Percentiles rank a stretch among this genome's conserved stretches.
phyloP scores from a whole-genome alignment of 2,329 filamentous ascomycete genomes.

The Fusarium ambrosium region DNA sequence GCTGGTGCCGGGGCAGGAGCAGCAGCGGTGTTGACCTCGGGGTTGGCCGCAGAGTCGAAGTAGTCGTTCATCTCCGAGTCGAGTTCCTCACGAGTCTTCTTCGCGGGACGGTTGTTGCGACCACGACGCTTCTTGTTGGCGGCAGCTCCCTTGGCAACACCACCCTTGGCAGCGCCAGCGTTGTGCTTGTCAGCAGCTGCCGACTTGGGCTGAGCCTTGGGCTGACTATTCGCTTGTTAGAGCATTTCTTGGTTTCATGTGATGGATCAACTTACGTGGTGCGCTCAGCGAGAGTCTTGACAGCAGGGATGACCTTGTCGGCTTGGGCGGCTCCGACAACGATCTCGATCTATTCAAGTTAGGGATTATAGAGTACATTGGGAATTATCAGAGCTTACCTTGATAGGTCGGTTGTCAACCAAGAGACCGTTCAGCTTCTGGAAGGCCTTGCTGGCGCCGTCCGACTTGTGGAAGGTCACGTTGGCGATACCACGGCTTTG shows the following conservation, averaged over 20 bases:
- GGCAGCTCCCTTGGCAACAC: slow-evolving; percentile 59
- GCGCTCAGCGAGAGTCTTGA: slow-evolving; percentile 84
- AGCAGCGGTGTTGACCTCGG: slow-evolving; percentile 62
- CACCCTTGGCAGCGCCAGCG: slow-evolving; percentile 59
- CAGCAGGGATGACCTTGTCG: slow-evolving; percentile 74
- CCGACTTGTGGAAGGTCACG: slow-evolving; percentile 84
- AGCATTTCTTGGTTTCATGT: not conserved
- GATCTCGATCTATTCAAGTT: slow-evolving; percentile 80
- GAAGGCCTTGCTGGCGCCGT: slow-evolving; percentile 87
- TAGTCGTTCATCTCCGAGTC: slow-evolving; percentile 99
- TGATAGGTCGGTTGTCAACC: slow-evolving; percentile 91
- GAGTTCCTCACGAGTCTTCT: slow-evolving; percentile 96
- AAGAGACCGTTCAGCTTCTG: slow-evolving; percentile 87
- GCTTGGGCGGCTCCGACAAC: slow-evolving; percentile 83
- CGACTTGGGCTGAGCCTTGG: slow-evolving; percentile 77
- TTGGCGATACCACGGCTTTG: slow-evolving; percentile 93
- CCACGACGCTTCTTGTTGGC: slow-evolving; percentile 66
- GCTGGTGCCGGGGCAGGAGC: slow-evolving; percentile 62
- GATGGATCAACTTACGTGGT: slow-evolving; percentile 69
- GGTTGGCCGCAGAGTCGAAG: slow-evolving; percentile 70
- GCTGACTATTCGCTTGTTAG: slow-evolving; percentile 47
- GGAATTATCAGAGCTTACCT: slow-evolving; percentile 66
- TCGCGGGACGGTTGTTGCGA: slow-evolving; percentile 72
- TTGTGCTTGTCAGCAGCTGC: slow-evolving; percentile 81
- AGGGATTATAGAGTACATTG: slow-evolving; percentile 24